Evolutionary conservation across 1,284 basidiomycete species (phyloP), one percentile per base, ranked within the genome.

Genomic region (Boletus chippewaensis): DNA sequence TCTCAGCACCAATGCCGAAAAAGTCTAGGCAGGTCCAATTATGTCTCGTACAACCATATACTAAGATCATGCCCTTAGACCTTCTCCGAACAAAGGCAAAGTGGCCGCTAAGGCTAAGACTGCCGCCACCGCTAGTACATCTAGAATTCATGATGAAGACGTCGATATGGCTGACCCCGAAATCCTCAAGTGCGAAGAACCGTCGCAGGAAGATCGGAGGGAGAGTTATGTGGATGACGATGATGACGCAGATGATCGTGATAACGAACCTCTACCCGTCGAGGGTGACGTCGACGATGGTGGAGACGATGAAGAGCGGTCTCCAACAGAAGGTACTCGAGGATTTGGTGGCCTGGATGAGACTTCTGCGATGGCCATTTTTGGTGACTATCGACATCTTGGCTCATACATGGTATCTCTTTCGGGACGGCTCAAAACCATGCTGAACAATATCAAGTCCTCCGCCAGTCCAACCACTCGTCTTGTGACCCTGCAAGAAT

Each of bases 361-460:
- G 63, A 76, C 82, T 9, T 76, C 86, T 2, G 83, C 89, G 32
- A 78, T 90, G 72, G 86, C 87, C 49, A 83, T 94, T 59, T 89
- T 89, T 64, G 86, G 87, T 59, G 87, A 90, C 70, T 89, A 84
- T 69, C 82, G 84, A 49, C 83, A 87, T 57, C 82, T 95, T 64
- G 91, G 91, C 32, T 91, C 91, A 29, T 90, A 92, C 70, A 91
- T 95, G 88, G 81, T 90, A 59, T 87, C 87, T 20, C 77, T 92
- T 41, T 86, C 85, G n/a, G 80, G 80, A 38, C 83, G 93, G 44
- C 81, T 96, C 69, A 93, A 94, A 77, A 84, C 84, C 13, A 88
- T 96, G 76, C 76, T 95, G 55, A 86, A 80, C 67, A 90, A 92
- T 65, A 91, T 97, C 76, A 91, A 91, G 67, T 73, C 81, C 16